A percentile compares a stretch with the other conserved stretches of the same genome.
Conservation (phyloP, 2,329 filamentous ascomycete genomes). For the Aureobasidium sp. region DNA sequence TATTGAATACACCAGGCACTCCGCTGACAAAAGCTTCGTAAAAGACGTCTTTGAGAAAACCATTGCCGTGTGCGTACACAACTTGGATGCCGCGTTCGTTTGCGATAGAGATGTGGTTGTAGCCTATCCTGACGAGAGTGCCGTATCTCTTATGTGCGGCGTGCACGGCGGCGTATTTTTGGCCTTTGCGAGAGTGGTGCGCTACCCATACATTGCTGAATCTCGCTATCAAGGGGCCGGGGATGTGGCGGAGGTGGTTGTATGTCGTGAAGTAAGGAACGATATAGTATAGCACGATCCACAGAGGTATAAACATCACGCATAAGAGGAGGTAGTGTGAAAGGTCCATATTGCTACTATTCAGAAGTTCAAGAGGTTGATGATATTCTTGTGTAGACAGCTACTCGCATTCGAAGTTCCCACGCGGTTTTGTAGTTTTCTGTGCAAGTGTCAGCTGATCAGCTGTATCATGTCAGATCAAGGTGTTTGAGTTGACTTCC, state of each 20-base stretch:
- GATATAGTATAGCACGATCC: constrained; percentile 15
- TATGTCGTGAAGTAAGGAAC: constrained; percentile 18
- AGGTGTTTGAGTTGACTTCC: neutral
- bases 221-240: constrained; percentile 17
- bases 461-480: neutral
- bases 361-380: neutral
- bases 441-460: neutral
- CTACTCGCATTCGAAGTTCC: too few relatives aligned
- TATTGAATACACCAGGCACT: constrained; percentile 28
- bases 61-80: constrained; percentile 26
- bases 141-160: constrained; percentile 11
- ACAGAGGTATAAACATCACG: neutral
- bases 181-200: constrained; percentile 15
- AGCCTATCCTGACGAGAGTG: neutral
- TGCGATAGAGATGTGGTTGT: constrained; percentile 18
- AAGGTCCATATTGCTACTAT: neutral
- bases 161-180: constrained; percentile 19
- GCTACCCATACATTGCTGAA: constrained; percentile 20
- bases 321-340: neutral
- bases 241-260: constrained; percentile 15
- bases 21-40: constrained; percentile 29
- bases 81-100: constrained; percentile 18
- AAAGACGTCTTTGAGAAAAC: constrained; percentile 25
- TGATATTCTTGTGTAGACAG: too few relatives aligned
- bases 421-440: too few relatives aligned